Evolutionary conservation across 75 land plant genomes (phyloP).

Genomic region (Picea glauca): DNA sequence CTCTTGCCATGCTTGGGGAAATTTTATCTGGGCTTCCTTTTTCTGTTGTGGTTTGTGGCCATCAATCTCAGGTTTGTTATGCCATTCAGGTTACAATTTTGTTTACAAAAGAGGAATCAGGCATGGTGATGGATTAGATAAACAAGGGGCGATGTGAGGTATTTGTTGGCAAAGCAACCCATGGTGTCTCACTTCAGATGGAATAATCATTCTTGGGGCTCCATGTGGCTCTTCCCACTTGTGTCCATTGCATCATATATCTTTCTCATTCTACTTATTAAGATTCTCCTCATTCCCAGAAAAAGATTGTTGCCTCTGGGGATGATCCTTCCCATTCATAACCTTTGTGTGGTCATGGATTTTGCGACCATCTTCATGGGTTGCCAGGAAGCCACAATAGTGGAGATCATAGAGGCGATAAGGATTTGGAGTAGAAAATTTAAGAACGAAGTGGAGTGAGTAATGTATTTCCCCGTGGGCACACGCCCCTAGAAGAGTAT

Average conservation of each 20-base stretch:
- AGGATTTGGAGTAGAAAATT: conserved; percentile 57
- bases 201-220: conserved; percentile 49
- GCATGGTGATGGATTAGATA: too few relatives aligned
- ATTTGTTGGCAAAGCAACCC: conserved; percentile 61
- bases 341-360: conserved; percentile 25
- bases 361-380: too few relatives aligned
- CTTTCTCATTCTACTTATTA: conserved; percentile 21
- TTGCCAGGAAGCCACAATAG: too few relatives aligned
- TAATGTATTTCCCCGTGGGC: conserved; percentile 72
- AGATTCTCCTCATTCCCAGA: conserved; percentile 24
- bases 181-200: conserved; percentile 64
- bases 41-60: too few relatives aligned
- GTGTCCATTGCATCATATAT: conserved; percentile 43
- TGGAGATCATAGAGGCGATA: conserved; percentile 13
- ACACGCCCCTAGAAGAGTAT: conserved; percentile 68
- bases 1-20: too few relatives aligned
- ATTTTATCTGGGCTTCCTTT: too few relatives aligned
- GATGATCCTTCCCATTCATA: conserved; percentile 62
- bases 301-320: conserved; percentile 58
- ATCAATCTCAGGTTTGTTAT: too few relatives aligned
- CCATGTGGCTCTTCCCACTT: conserved; percentile 56
- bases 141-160: conserved; percentile 2
- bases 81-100: too few relatives aligned
- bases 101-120: too few relatives aligned
- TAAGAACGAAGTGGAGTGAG: conserved; percentile 50